Percentiles rank a stretch among this genome's conserved stretches.
Conservation (phyloP, 1,139 yeast species). For the Scheffersomyces stambukii region DNA sequence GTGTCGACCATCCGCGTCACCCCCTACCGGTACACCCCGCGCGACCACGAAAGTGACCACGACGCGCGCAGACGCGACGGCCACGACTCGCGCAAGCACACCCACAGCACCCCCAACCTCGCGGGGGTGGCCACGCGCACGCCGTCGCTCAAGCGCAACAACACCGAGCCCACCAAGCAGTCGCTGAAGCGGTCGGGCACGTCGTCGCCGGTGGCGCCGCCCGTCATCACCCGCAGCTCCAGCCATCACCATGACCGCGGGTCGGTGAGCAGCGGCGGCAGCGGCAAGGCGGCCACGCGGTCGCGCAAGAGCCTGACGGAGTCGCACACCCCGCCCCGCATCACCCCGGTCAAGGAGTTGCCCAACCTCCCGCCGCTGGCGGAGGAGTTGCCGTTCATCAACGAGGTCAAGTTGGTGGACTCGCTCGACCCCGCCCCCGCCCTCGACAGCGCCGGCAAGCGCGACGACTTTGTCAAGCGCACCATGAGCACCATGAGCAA, state of each 20-base stretch:
- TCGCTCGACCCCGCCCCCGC: conserved; percentile 7
- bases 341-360: conserved; percentile 5
- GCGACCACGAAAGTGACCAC: conserved; percentile 1
- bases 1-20: conserved; percentile 10
- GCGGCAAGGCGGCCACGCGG: background rate
- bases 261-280: background rate
- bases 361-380: conserved; percentile 13
- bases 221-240: background rate
- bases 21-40: conserved; percentile 10
- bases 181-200: background rate
- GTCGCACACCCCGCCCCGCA: background rate
- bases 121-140: background rate
- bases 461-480: conserved; percentile 13
- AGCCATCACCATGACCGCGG: too few species aligned
- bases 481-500: conserved; percentile 31
- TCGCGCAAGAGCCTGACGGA: conserved; percentile 2
- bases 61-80: conserved; percentile 10
- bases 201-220: background rate
- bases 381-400: conserved; percentile 38
- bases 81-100: conserved; percentile 5
- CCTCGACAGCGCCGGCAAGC: background rate
- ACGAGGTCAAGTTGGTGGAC: conserved; percentile 29
- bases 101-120: background rate
- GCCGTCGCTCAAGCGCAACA: conserved; percentile 8
- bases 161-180: conserved; percentile 9